A percentile compares a stretch with the other conserved stretches of the same genome.
phyloP scores from a whole-genome alignment of 495 filamentous ascomycete species.

The Parachaetomium inaequale region DNA sequence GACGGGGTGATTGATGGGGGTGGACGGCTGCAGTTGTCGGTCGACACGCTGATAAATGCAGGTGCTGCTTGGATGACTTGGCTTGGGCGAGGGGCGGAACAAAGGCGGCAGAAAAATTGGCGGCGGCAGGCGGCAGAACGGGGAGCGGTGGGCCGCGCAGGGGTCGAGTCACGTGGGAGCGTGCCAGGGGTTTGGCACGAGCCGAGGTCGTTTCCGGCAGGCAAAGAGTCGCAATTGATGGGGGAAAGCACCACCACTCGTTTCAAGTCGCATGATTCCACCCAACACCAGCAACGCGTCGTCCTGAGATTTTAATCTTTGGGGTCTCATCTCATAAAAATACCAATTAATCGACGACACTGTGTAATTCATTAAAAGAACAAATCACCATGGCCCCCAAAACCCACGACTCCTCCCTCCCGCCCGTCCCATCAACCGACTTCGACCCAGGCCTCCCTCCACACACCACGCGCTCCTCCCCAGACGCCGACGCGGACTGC shows the following conservation, averaged over 20 bases:
- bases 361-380: not conserved
- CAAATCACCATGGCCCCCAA: slow-evolving; percentile 8
- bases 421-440: slow-evolving; percentile 8
- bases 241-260: not conserved
- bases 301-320: not conserved
- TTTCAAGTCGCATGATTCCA: not conserved
- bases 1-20: not conserved
- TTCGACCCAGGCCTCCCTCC: slow-evolving; percentile 14
- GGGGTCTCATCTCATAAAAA: not conserved
- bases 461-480: not conserved
- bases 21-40: not conserved
- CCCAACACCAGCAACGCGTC: not conserved
- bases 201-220: slow-evolving; percentile 12
- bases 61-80: not conserved
- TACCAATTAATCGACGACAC: not conserved
- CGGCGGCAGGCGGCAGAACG: slow-evolving; percentile 34
- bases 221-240: slow-evolving; percentile 6
- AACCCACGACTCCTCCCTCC: slow-evolving; percentile 8
- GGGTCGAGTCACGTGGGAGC: not conserved
- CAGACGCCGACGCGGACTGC: slow-evolving; percentile 36
- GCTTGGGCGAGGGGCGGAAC: slow-evolving; percentile 4
- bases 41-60: slow-evolving; percentile 1
- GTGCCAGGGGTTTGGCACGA: not conserved
- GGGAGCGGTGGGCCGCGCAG: not conserved
- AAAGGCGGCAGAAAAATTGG: slow-evolving; percentile 32